Evolutionary conservation across 1,284 basidiomycete species (phyloP).

Genomic region (Phellinidium pouzarii): DNA sequence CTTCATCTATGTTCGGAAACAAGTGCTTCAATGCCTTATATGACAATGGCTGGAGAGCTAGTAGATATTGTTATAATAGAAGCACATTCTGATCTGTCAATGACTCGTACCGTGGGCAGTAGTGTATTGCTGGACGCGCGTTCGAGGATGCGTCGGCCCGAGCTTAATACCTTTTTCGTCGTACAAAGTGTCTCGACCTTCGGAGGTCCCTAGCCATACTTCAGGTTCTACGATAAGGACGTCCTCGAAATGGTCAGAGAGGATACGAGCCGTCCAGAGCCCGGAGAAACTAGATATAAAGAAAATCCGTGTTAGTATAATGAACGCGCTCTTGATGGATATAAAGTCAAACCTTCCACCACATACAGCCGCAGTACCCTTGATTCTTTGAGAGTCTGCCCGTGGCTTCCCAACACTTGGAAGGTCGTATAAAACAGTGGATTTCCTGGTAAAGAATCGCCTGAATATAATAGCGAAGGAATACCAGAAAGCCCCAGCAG

Average conservation of each 20-base stretch:
- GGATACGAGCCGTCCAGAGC: slow-evolving; percentile 16
- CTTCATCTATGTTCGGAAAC: slow-evolving; percentile 17
- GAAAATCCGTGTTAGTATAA: not conserved
- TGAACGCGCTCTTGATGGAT: not conserved
- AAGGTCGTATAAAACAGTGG: slow-evolving; percentile 15
- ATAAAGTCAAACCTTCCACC: slow-evolving; percentile 25
- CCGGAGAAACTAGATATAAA: slow-evolving; percentile 13
- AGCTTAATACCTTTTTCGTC: slow-evolving; percentile 8
- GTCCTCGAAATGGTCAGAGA: slow-evolving; percentile 18
- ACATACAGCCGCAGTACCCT: slow-evolving; percentile 26
- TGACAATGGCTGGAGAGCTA: slow-evolving; percentile 9
- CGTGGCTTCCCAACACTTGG: slow-evolving; percentile 17
- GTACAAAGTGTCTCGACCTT: slow-evolving; percentile 7
- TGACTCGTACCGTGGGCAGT: slow-evolving; percentile 8
- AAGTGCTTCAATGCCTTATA: slow-evolving; percentile 8
- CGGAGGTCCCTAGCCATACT: slow-evolving; percentile 7
- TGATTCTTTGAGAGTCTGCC: slow-evolving; percentile 18
- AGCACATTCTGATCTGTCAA: not conserved
- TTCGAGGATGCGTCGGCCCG: not conserved
- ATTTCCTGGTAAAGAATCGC: slow-evolving; percentile 4
- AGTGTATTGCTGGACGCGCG: slow-evolving; percentile 16
- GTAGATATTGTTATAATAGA: not conserved
- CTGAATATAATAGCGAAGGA: not conserved
- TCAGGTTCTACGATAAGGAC: slow-evolving; percentile 19
- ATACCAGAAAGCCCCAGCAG: not conserved